A percentile compares a stretch with the other conserved stretches of the same genome.
These are phyloP conservation scores for Penicillium angulare DNA, from an alignment of 495 filamentous ascomycete species.

Conservation along the genomic window DNA sequence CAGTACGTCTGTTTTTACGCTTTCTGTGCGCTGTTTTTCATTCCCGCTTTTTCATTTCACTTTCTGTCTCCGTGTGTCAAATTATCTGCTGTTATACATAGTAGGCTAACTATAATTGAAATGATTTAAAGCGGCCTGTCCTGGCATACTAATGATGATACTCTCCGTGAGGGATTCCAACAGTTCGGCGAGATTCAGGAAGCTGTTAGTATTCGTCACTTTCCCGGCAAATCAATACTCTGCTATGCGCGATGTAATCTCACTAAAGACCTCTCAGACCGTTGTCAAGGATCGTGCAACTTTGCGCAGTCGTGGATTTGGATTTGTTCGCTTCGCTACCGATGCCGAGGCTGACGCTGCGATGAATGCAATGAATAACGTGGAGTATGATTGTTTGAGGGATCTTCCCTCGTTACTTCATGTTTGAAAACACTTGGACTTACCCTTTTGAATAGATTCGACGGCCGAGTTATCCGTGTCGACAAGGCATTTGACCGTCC, in stretches of 20 bases:
- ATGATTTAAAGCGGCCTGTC: slow-evolving; percentile 73
- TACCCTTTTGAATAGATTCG: slow-evolving; percentile 62
- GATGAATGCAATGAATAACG: slow-evolving; percentile 84
- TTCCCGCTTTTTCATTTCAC: neutral
- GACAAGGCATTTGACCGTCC: slow-evolving; percentile 89
- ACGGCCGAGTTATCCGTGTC: slow-evolving; percentile 92
- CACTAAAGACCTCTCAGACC: slow-evolving; percentile 55
- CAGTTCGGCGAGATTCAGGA: slow-evolving; percentile 87
- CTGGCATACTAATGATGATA: slow-evolving; percentile 91
- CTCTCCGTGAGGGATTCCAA: slow-evolving; percentile 82
- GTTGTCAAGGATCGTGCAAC: slow-evolving; percentile 98
- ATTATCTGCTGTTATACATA: neutral
- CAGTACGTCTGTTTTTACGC: slow-evolving; percentile 19
- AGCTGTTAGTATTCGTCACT: slow-evolving; percentile 63
- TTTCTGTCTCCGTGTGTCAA: neutral
- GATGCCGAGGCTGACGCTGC: slow-evolving; percentile 83
- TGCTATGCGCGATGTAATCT: neutral
- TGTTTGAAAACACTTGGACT: neutral
- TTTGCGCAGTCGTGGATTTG: slow-evolving; percentile 92
- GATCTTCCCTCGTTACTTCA: neutral
- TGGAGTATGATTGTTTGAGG: slow-evolving; percentile 65
- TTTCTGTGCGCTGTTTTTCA: neutral
- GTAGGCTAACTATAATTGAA: slow-evolving; percentile 1
- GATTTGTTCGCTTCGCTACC: slow-evolving; percentile 84
- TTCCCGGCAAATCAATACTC: neutral